Conservation (phyloP, 352 stramenopile genomes). For the Pseudoperonospora humuli region DNA sequence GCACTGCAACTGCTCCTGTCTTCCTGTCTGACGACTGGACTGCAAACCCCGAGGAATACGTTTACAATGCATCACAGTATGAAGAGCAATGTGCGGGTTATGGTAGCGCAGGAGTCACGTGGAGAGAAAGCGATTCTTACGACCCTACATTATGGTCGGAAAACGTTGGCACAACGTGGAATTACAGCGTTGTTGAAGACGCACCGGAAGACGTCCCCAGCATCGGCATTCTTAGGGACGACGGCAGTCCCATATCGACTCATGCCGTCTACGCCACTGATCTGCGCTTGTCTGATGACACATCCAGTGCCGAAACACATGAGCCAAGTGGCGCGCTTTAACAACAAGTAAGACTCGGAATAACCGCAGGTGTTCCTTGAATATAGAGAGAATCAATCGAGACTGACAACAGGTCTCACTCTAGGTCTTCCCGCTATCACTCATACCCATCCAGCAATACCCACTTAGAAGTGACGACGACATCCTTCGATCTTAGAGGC, state of each 20-base stretch:
- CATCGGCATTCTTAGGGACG: background rate
- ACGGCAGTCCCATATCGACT: constrained; percentile 26
- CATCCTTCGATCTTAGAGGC: background rate
- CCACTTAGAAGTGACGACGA: constrained; percentile 1
- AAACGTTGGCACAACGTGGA: constrained; percentile 4
- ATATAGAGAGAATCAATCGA: constrained; percentile 17
- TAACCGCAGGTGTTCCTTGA: constrained; percentile 19
- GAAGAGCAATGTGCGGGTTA: background rate
- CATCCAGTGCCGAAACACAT: constrained; percentile 10
- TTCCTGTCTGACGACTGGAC: constrained; percentile 1
- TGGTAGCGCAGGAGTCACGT: background rate
- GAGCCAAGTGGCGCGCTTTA: constrained; percentile 14
- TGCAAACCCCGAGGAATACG: background rate
- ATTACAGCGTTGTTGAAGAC: constrained; percentile 8
- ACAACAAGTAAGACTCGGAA: constrained; percentile 9
- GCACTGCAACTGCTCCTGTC: background rate
- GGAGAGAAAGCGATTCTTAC: constrained; percentile 4
- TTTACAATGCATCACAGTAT: constrained; percentile 1
- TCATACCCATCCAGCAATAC: constrained; percentile 5
- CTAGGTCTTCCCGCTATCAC: constrained; percentile 5
- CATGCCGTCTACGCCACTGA: constrained; percentile 54
- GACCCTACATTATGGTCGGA: constrained; percentile 12
- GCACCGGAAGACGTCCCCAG: constrained; percentile 7
- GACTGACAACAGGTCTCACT: background rate
- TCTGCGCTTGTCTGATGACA: constrained; percentile 22